Evolutionary conservation across 441 rosid species (phyloP).

Genomic region (Raphanus hybrid): DNA sequence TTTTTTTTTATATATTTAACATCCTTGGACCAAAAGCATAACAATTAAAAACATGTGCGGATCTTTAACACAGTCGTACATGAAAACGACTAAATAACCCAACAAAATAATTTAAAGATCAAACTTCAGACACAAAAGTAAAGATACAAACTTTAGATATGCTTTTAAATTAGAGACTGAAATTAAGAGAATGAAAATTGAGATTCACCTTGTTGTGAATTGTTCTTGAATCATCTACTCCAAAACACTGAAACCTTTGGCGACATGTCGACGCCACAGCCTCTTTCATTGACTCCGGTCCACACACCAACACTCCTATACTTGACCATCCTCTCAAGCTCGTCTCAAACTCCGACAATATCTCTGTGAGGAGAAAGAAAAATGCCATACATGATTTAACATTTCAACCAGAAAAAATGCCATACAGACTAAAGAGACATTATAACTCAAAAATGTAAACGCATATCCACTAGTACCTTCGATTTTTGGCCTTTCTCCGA

Average conservation of each 20-base stretch:
- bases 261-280: conserved; percentile 65
- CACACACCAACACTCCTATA: conserved; percentile 78
- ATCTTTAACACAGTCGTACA: too few species aligned
- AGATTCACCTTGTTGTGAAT: conserved; percentile 35
- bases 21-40: not conserved
- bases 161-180: conserved; percentile 49
- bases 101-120: not conserved
- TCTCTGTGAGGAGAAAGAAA: conserved; percentile 25
- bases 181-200: conserved; percentile 70
- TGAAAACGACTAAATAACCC: not conserved
- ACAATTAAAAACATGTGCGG: too few species aligned
- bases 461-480: conserved; percentile 52
- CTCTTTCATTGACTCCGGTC: conserved; percentile 77
- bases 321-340: conserved; percentile 53
- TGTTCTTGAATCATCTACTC: conserved; percentile 34
- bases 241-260: conserved; percentile 46
- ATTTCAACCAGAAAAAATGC: not conserved
- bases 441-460: not conserved
- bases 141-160: not conserved
- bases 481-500: conserved; percentile 74
- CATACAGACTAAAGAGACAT: conserved; percentile 17
- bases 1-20: not conserved
- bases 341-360: conserved; percentile 48
- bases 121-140: not conserved
- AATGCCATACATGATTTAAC: not conserved